Conservation (phyloP, 805 yeast genomes). For the Priceomyces carsonii region DNA sequence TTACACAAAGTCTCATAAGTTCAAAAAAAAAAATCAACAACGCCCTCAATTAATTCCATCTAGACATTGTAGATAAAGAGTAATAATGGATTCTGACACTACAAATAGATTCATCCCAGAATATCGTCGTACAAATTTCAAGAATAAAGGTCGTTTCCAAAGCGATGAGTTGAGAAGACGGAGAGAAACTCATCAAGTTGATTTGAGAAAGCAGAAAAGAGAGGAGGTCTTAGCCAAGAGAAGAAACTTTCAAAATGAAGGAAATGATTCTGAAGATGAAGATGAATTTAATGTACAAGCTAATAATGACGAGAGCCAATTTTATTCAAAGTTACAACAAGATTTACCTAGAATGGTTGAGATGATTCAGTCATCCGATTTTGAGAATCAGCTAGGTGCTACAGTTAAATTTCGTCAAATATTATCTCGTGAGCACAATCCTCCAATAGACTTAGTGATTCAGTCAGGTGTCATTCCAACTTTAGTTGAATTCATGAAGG, state of each 20-base stretch:
- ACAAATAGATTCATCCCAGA: slow-evolving; percentile 90
- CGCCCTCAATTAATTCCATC: slow-evolving; percentile 5
- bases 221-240: slow-evolving; percentile 94
- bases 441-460: slow-evolving; percentile 93
- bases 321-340: slow-evolving; percentile 42
- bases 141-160: slow-evolving; percentile 90
- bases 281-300: slow-evolving; percentile 42
- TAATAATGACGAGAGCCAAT: slow-evolving; percentile 48
- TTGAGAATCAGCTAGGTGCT: slow-evolving; percentile 81
- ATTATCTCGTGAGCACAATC: slow-evolving; percentile 89
- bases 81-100: slow-evolving; percentile 69
- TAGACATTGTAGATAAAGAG: slow-evolving; percentile 3
- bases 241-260: slow-evolving; percentile 63
- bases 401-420: slow-evolving; percentile 93
- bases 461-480: slow-evolving; percentile 92
- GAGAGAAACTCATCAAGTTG: slow-evolving; percentile 96
- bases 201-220: slow-evolving; percentile 92
- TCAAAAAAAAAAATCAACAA: slow-evolving; percentile 9
- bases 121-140: slow-evolving; percentile 94
- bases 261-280: slow-evolving; percentile 44
- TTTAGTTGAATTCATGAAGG: slow-evolving; percentile 79
- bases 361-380: slow-evolving; percentile 70
- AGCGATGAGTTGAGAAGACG: slow-evolving; percentile 97
- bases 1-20: slow-evolving; percentile 7
- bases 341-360: slow-evolving; percentile 87